Conservation (phyloP, 2,329 filamentous ascomycete genomes). For the Ceratocystis diversiconidia region DNA sequence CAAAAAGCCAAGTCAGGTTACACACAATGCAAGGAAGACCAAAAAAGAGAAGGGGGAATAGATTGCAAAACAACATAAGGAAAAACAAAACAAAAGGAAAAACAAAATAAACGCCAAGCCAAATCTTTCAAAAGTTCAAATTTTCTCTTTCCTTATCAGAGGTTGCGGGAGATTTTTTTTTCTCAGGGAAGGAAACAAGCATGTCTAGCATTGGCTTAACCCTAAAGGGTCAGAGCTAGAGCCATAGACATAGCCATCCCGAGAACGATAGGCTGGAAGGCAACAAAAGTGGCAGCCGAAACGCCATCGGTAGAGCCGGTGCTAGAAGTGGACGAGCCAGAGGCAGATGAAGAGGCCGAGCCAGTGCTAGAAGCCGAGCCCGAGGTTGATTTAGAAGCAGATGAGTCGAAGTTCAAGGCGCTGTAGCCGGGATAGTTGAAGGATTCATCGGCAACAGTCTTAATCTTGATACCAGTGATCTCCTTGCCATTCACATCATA, state of each 20-base stretch:
- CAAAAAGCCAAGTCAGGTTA: not conserved
- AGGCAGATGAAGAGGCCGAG: conserved; percentile 7
- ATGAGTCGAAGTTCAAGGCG: conserved; percentile 21
- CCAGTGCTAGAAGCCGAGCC: conserved; percentile 9
- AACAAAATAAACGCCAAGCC: not conserved
- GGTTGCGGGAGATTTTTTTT: not conserved
- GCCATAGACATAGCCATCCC: conserved; percentile 17
- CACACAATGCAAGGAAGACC: not conserved
- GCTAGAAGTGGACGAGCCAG: not conserved
- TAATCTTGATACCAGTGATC: conserved; percentile 35
- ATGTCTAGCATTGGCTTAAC: conserved; percentile 1
- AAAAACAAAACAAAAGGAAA: conserved; percentile 1
- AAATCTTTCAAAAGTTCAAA: not conserved
- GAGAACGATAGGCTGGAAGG: conserved; percentile 18
- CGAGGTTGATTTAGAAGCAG: conserved; percentile 10
- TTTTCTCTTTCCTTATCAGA: not conserved
- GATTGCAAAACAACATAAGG: conserved; percentile 6
- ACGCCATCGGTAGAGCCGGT: conserved; percentile 5
- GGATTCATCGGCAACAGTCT: conserved; percentile 31
- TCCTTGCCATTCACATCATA: conserved; percentile 29
- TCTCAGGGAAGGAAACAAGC: not conserved
- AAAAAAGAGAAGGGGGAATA: not conserved
- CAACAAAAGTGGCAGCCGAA: conserved; percentile 11
- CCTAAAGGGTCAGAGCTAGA: conserved; percentile 17
- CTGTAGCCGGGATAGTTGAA: conserved; percentile 35